phyloP scores from a whole-genome alignment of 108 stramenopile species.

The Stephanodiscus minutulus region DNA sequence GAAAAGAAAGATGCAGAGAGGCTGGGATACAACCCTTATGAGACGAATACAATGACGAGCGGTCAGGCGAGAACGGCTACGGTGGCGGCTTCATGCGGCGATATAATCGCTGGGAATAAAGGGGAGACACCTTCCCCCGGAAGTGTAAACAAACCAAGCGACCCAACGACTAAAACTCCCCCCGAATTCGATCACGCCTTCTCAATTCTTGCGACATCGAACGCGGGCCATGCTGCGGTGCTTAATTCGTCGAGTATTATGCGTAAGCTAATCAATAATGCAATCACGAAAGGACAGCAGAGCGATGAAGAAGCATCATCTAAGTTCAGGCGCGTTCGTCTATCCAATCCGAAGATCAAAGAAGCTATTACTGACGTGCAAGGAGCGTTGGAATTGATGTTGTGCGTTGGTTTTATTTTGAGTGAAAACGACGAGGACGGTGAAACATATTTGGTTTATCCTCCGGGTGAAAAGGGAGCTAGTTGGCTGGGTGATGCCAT shows the following conservation, averaged over 20 bases:
- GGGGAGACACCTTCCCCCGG: slow-evolving; percentile 19
- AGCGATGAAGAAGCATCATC: slow-evolving; percentile 51
- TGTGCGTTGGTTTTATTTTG: slow-evolving; percentile 65
- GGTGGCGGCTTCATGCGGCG: slow-evolving; percentile 56
- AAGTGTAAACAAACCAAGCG: slow-evolving; percentile 46
- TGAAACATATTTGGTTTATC: slow-evolving; percentile 73
- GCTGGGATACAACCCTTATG: slow-evolving; percentile 88
- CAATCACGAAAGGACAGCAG: slow-evolving; percentile 76
- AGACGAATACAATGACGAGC: slow-evolving; percentile 63
- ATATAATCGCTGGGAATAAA: slow-evolving; percentile 42
- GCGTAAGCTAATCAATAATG: slow-evolving; percentile 72
- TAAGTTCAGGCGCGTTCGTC: slow-evolving; percentile 75
- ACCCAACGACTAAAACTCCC: slow-evolving; percentile 26
- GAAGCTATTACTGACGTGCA: slow-evolving; percentile 67
- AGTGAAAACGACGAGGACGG: slow-evolving; percentile 66
- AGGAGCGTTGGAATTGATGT: slow-evolving; percentile 77
- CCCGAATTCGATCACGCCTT: slow-evolving; percentile 67
- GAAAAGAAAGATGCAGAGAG: slow-evolving; percentile 56
- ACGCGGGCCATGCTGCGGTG: slow-evolving; percentile 30
- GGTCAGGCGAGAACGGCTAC: slow-evolving; percentile 81
- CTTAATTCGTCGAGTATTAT: slow-evolving; percentile 53
- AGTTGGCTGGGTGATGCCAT: slow-evolving; percentile 59
- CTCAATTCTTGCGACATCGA: slow-evolving; percentile 49
- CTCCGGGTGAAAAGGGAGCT: slow-evolving; percentile 50
- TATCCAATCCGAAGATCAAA: slow-evolving; percentile 82